A percentile compares a stretch with the other conserved stretches of the same genome.
Evolutionary conservation across 371 early-diverging fungal genomes (phyloP).

Genomic region (Mycotypha africana): DNA sequence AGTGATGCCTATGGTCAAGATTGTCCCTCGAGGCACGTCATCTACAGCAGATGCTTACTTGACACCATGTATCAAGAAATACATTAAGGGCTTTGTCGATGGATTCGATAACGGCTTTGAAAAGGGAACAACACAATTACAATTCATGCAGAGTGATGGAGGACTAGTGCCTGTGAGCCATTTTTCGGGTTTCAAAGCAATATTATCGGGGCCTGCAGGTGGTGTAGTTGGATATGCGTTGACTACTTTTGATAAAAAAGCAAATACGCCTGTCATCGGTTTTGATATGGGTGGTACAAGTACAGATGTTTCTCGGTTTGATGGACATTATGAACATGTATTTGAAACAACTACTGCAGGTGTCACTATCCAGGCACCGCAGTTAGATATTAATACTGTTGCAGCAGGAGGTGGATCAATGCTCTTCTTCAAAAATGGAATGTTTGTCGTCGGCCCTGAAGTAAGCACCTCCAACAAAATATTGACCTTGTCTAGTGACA

Average conservation of each 20-base stretch:
- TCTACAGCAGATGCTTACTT: conserved; percentile 91
- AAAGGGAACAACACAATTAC: conserved; percentile 57
- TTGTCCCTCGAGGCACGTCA: conserved; percentile 90
- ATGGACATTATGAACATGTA: conserved; percentile 87
- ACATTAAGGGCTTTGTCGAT: conserved; percentile 75
- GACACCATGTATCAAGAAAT: conserved; percentile 85
- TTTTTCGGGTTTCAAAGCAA: conserved; percentile 86
- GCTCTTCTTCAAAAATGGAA: conserved; percentile 87
- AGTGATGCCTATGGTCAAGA: conserved; percentile 91
- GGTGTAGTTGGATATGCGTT: conserved; percentile 93
- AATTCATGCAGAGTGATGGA: conserved; percentile 97
- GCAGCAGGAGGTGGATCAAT: conserved; percentile 97
- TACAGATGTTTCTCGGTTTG: conserved; percentile 94
- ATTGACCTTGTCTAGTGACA: background rate
- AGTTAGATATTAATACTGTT: conserved; percentile 91
- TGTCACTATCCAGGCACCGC: conserved; percentile 92
- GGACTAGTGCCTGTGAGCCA: conserved; percentile 80
- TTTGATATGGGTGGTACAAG: conserved; percentile 97
- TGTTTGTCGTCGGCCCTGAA: conserved; percentile 93
- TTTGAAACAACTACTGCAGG: conserved; percentile 95
- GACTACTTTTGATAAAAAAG: conserved; percentile 62
- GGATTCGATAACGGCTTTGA: conserved; percentile 80
- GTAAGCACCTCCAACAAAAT: conserved; percentile 20
- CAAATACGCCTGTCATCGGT: conserved; percentile 76
- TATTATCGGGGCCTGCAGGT: conserved; percentile 94